These are phyloP conservation scores for Neurospora sp. DNA, from an alignment of 2,329 filamentous ascomycete species.

Conservation along the genomic window DNA sequence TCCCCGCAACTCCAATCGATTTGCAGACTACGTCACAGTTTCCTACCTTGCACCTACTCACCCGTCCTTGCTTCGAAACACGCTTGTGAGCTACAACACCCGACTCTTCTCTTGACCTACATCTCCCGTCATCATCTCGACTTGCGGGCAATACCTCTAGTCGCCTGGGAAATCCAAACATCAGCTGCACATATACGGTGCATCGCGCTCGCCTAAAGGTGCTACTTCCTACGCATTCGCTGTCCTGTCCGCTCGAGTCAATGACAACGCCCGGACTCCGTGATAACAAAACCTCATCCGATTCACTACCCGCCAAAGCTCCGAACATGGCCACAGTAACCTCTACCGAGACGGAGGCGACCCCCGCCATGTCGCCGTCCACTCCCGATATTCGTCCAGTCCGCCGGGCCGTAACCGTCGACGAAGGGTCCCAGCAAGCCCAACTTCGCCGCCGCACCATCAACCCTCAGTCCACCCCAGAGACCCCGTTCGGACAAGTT, in stretches of 20 bases:
- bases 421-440: constrained; percentile 3
- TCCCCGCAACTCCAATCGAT: not conserved
- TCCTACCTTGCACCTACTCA: not conserved
- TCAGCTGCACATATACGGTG: not conserved
- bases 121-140: not conserved
- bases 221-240: not conserved
- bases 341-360: not conserved
- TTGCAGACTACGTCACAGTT: not conserved
- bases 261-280: not conserved
- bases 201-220: not conserved
- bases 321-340: not conserved
- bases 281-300: not conserved
- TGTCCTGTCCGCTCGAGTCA: not conserved
- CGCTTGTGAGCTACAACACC: not conserved
- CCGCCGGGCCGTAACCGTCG: constrained; percentile 11
- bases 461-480: constrained; percentile 5
- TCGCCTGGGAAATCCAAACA: too few relatives aligned
- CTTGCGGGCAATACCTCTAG: not conserved
- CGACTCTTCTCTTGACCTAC: not conserved
- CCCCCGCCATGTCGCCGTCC: constrained; percentile 4
- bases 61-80: not conserved
- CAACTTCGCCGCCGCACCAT: constrained; percentile 2
- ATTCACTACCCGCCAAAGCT: not conserved
- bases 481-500: constrained; percentile 19
- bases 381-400: constrained; percentile 9